A percentile compares a stretch with the other conserved stretches of the same genome.
Evolutionary conservation across 176 grass and related monocot species (phyloP).

Genomic region (Chrysopogon serrulatus): DNA sequence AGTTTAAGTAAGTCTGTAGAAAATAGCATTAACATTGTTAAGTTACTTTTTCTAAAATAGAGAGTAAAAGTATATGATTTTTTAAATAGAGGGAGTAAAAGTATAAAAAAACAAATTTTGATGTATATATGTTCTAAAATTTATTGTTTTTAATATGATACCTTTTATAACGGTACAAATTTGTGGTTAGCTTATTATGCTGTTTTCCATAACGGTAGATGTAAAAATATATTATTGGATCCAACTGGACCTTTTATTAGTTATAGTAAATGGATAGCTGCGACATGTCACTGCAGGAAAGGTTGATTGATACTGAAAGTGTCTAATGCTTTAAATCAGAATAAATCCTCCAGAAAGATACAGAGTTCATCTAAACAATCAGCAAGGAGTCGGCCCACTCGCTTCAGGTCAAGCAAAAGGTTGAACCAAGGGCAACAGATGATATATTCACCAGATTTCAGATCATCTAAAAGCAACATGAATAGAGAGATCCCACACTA

Average conservation of each 20-base stretch:
- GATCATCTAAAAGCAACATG: neutral
- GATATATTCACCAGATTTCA: neutral
- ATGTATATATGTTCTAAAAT: no score
- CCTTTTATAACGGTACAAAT: no score
- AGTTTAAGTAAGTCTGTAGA: no score
- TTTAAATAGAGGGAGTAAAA: no score
- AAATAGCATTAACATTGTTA: no score
- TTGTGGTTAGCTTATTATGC: no score
- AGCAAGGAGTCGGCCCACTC: neutral
- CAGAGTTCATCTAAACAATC: neutral
- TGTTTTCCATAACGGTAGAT: no score
- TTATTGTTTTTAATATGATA: no score
- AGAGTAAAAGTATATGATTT: no score
- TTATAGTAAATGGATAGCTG: neutral
- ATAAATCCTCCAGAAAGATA: slow-evolving; percentile 3
- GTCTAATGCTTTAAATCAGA: neutral
- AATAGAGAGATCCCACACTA: neutral
- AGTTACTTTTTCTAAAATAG: no score
- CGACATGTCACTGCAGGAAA: neutral
- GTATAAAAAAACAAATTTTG: no score
- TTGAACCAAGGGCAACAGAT: neutral
- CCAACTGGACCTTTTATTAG: neutral
- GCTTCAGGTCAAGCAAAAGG: neutral
- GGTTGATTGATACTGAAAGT: neutral
- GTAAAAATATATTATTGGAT: neutral